Evolutionary conservation across 2,329 filamentous ascomycete genomes (phyloP).

Genomic region (Sarocladium kiliense): DNA sequence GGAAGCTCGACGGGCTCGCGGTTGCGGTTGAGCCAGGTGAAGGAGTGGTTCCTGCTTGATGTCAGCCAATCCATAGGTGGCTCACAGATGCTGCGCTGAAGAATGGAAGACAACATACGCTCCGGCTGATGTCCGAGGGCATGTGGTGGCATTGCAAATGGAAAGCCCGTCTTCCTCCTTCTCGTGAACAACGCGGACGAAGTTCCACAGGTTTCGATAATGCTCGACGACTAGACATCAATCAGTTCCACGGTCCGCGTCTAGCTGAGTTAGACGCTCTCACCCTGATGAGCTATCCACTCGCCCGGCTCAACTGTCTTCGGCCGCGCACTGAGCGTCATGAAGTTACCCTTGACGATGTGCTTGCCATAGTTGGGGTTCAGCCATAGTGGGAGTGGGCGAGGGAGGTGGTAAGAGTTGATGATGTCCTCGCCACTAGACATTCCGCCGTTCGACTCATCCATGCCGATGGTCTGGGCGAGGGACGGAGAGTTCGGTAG

Average conservation of each 20-base stretch:
- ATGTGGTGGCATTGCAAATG: constrained; percentile 79
- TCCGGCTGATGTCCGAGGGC: constrained; percentile 91
- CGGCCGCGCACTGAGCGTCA: constrained; percentile 88
- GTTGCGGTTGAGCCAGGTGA: constrained; percentile 90
- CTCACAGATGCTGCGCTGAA: neutral
- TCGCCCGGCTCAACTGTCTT: constrained; percentile 92
- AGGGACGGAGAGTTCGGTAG: constrained; percentile 60
- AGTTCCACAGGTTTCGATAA: constrained; percentile 82
- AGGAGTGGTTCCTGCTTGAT: constrained; percentile 70
- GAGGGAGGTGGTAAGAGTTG: constrained; percentile 58
- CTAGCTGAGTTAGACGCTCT: constrained; percentile 15
- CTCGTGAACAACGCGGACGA: constrained; percentile 83
- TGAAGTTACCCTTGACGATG: constrained; percentile 96
- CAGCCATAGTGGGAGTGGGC: constrained; percentile 67
- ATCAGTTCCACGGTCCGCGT: constrained; percentile 14
- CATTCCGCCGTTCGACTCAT: constrained; percentile 48
- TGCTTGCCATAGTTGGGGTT: constrained; percentile 72
- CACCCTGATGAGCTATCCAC: constrained; percentile 94
- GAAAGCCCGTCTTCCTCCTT: constrained; percentile 71
- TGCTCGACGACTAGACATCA: constrained; percentile 73
- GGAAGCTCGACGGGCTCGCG: constrained; percentile 87
- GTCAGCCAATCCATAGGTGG: neutral
- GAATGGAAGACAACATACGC: constrained; percentile 57
- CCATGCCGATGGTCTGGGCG: constrained; percentile 63
- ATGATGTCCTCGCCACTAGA: constrained; percentile 49